Base-by-base conservation (phyloP, 345 rosid species). In the Salix exigua region DNA sequence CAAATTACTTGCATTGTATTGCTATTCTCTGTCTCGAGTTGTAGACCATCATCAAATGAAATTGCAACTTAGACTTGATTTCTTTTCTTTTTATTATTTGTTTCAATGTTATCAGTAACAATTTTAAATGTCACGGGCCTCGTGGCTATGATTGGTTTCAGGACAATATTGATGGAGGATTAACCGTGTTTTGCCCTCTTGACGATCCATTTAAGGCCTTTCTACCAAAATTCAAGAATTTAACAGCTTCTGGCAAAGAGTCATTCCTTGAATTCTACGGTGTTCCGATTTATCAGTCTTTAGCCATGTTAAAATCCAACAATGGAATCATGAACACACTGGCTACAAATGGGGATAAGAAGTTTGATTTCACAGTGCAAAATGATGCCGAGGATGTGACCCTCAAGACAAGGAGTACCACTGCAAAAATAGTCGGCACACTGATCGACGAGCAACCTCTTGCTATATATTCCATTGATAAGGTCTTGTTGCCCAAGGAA, bases 141-240 rank as follows among this genome's bases (percentile, higher is more conserved):
- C 44, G 0, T 46, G 21, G 33, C 21, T 50, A 63, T 73, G 70
- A 40, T 65, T 12, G 26, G n/a, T 75, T 73, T 44, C 89, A 96
- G 99, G 94, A 86, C 72, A 86, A 76, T 78, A 30, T 85, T 37
- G 90, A 81, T 26, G 97, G 98, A 86, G 99, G 99, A 77, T 86
- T 96, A 83, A 94, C 99, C n/a, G 93, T 89, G 80, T 94, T 94
- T 79, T 96, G 99, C 85, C 99, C 99, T 33, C 78, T 88, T 66
- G 99, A 96, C 50, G 97, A 88, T 75, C 80, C 97, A 37, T 90
- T 94, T 87, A 94, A 92, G 81, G 90, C 88, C 23, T 94, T 96
- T 83, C 79, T 85, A 21, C 98, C 93, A 4, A 92, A 87, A 73
- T 92, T 67, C 86, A 89, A 91, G 90, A 94, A 92, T 91, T 85